Evolutionary conservation across 352 stramenopile species (phyloP), one percentile per base, ranked within the genome.

Genomic region (Hyaloperonospora brassicae): DNA sequence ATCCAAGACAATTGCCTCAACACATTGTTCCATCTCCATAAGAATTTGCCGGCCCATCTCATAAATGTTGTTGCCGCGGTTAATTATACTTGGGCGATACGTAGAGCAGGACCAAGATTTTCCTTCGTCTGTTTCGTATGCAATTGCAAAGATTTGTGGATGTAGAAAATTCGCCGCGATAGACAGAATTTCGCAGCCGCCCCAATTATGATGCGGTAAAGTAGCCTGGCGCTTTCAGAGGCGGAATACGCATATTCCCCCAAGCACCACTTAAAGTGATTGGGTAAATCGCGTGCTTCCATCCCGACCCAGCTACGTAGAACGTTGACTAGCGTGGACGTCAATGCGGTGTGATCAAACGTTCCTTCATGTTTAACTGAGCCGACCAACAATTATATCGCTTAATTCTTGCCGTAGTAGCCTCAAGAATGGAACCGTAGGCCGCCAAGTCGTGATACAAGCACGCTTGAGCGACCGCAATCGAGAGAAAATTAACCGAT

Each of bases 241-340:
- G 8, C 0, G 4, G 4, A 34, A 34, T 17, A 17, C 27, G 27
- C 4, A 8, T 34, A 34, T 8, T 34, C 64, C 87, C 14, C n/a
- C 36, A 14, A 17, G n/a, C 14, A 17, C 36, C 11, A 21, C 5
- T 42, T 42, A 14, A 42, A 42, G 5, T 42, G n/a, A 14, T 42
- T 42, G 11, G 5, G 11, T 21, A 11, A 42, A n/a, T 21, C 36
- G 5, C 4, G 2, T 12, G 36, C 36, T 12, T 5, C 5, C 36
- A 42, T 42, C 14, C 36, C 36, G 3, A n/a, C n/a, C 36, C 36
- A 42, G 11, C 36, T 11, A 5, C 11, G 11, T 4, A n/a, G 4
- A 5, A 42, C n/a, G 9, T 42, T 42, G 5, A 42, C 14, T 12
- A 42, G 9, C 4, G 36, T 42, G 5, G 9, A 21, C 4, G n/a